Evolutionary conservation across 495 filamentous ascomycete genomes (phyloP).

Genomic region (Oidiodendron maius): DNA sequence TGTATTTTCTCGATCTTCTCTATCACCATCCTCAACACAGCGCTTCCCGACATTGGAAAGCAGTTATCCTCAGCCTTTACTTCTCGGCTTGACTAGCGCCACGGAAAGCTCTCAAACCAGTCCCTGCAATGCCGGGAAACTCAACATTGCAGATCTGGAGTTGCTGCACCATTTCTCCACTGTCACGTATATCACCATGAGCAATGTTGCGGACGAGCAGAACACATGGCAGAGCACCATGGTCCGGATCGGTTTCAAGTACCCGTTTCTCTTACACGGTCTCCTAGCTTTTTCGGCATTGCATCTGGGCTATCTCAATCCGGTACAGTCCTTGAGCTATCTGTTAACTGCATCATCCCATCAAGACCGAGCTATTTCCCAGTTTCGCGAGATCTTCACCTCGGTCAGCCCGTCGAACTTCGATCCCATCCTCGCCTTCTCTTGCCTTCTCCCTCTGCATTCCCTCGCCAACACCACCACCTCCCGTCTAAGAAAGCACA

Average conservation of each 20-base stretch:
- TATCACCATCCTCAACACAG: too few relatives aligned
- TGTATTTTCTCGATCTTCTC: too few relatives aligned
- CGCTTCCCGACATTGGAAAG: too few relatives aligned
- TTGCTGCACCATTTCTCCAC: conserved; percentile 11
- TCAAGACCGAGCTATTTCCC: conserved; percentile 33
- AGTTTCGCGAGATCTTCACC: conserved; percentile 28
- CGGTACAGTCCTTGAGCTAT: conserved; percentile 7
- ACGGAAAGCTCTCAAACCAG: too few relatives aligned
- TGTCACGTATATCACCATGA: conserved; percentile 6
- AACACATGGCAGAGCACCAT: conserved; percentile 7
- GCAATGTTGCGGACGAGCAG: not conserved
- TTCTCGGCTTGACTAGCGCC: too few relatives aligned
- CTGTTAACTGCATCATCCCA: conserved; percentile 31
- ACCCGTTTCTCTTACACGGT: conserved; percentile 8
- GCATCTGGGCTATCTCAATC: conserved; percentile 4
- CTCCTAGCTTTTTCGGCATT: conserved; percentile 7
- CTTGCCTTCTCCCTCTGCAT: conserved; percentile 38
- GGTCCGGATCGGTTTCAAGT: conserved; percentile 7
- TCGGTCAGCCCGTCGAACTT: conserved; percentile 31
- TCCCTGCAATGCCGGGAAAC: too few relatives aligned
- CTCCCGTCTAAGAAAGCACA: too few relatives aligned
- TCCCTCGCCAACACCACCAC: too few relatives aligned
- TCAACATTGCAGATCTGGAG: conserved; percentile 2
- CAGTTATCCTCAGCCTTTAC: too few relatives aligned
- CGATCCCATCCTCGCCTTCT: conserved; percentile 41